Evolutionary conservation across 371 early-diverging fungal species (phyloP).

Genomic region (Polyrhizophydium stewartii): DNA sequence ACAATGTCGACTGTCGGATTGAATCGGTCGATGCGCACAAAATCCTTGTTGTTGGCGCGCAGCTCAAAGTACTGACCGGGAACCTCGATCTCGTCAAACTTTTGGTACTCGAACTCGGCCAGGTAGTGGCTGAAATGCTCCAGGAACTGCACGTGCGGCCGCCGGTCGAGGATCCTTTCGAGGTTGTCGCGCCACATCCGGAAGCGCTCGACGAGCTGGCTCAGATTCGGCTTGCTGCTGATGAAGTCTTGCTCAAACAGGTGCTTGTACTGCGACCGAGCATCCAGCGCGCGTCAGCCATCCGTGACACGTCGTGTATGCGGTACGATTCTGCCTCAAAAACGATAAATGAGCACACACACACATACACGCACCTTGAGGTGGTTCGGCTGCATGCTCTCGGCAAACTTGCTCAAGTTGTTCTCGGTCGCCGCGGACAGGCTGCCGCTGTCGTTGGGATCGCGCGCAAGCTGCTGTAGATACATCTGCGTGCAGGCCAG

Average conservation of each 20-base stretch:
- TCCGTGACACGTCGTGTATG: no score
- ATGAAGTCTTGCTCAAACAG: constrained; percentile 91
- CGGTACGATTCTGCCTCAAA: background rate
- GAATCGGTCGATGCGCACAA: constrained; percentile 92
- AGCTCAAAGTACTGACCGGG: constrained; percentile 94
- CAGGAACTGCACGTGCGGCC: constrained; percentile 75
- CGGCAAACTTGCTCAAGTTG: constrained; percentile 81
- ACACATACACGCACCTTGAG: constrained; percentile 38
- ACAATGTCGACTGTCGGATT: constrained; percentile 80
- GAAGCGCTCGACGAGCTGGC: constrained; percentile 76
- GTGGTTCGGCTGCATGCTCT: constrained; percentile 74
- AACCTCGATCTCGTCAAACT: constrained; percentile 96
- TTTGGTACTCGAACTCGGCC: constrained; percentile 95
- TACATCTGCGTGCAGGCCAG: constrained; percentile 9
- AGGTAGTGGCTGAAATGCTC: constrained; percentile 86
- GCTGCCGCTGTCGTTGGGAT: constrained; percentile 54
- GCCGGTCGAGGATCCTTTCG: constrained; percentile 74
- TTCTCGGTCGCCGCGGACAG: constrained; percentile 71
- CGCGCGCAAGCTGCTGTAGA: constrained; percentile 37
- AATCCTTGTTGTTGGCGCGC: constrained; percentile 82
- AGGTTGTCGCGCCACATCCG: constrained; percentile 84
- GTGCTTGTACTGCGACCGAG: constrained; percentile 47
- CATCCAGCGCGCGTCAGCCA: no score
- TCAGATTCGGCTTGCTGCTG: constrained; percentile 67
- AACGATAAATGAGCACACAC: background rate